Percentiles rank a stretch among this genome's conserved stretches.
phyloP scores from a whole-genome alignment of 2,329 filamentous ascomycete genomes.

The Beauveria sp. region DNA sequence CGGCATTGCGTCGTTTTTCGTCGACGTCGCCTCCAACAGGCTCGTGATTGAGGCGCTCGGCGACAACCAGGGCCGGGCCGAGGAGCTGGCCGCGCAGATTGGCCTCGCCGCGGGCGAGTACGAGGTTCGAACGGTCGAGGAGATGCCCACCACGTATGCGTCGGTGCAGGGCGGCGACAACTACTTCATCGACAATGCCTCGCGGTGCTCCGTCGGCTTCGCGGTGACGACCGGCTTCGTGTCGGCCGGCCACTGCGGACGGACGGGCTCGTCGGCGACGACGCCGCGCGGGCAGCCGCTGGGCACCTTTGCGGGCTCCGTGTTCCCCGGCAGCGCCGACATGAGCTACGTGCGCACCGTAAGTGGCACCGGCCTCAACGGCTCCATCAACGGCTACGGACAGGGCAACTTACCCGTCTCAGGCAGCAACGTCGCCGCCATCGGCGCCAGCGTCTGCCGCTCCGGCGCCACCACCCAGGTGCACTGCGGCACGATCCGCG shows the following conservation, averaged over 20 bases:
- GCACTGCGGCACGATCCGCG: constrained; percentile 29
- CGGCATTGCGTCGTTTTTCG: constrained; percentile 30
- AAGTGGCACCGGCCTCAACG: constrained; percentile 26
- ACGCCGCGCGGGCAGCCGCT: constrained; percentile 24
- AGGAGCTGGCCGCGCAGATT: constrained; percentile 27
- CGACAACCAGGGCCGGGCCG: constrained; percentile 26
- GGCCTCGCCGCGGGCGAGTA: constrained; percentile 29
- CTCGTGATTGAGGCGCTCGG: constrained; percentile 30
- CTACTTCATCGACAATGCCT: constrained; percentile 26
- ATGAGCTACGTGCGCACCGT: constrained; percentile 28
- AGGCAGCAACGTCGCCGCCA: constrained; percentile 28
- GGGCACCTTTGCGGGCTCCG: constrained; percentile 28
- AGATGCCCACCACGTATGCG: constrained; percentile 27
- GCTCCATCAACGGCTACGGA: constrained; percentile 27
- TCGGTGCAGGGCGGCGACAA: constrained; percentile 29
- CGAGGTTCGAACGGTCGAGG: constrained; percentile 26
- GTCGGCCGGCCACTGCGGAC: constrained; percentile 32
- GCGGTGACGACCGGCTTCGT: constrained; percentile 33
- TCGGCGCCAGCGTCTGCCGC: constrained; percentile 31
- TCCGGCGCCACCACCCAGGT: constrained; percentile 34
- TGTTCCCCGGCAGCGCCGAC: constrained; percentile 32
- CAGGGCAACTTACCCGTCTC: constrained; percentile 24
- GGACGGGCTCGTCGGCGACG: constrained; percentile 22
- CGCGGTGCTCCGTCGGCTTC: constrained; percentile 33
- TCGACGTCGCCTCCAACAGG: constrained; percentile 33